These are phyloP conservation scores for Sclerotiophoma versabilis DNA, from an alignment of 2,329 filamentous ascomycete genomes.

Conservation along the genomic window DNA sequence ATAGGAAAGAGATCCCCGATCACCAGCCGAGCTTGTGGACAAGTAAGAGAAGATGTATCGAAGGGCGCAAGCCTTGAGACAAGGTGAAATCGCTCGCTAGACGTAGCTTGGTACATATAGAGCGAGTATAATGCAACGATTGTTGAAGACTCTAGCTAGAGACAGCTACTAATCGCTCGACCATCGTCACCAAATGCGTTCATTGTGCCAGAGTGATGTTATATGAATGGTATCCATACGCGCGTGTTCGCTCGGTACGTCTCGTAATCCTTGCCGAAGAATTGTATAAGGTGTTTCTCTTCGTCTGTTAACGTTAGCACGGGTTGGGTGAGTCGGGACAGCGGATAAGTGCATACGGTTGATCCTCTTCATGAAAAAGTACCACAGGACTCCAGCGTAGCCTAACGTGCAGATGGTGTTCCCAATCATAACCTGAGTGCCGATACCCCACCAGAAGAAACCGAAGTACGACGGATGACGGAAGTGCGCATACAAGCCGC, in stretches of 20 bases:
- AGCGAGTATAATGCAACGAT: too few relatives aligned
- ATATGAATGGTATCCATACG: slow-evolving; percentile 82
- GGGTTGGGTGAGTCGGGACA: neutral
- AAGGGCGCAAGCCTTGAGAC: too few relatives aligned
- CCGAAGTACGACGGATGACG: slow-evolving; percentile 96
- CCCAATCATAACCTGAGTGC: slow-evolving; percentile 88
- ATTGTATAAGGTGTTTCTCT: slow-evolving; percentile 76
- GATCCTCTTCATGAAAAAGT: slow-evolving; percentile 81
- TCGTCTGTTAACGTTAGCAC: slow-evolving; percentile 62
- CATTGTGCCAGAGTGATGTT: neutral
- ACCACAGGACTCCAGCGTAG: slow-evolving; percentile 80
- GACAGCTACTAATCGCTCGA: neutral
- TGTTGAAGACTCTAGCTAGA: neutral
- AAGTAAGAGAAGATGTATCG: too few relatives aligned
- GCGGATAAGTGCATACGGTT: slow-evolving; percentile 55
- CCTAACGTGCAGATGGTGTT: slow-evolving; percentile 79
- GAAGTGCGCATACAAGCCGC: slow-evolving; percentile 76
- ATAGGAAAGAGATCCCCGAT: too few relatives aligned
- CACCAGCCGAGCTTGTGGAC: too few relatives aligned
- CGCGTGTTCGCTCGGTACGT: slow-evolving; percentile 74
- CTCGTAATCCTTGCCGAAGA: slow-evolving; percentile 85
- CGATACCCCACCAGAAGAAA: slow-evolving; percentile 98
- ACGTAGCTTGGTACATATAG: too few relatives aligned
- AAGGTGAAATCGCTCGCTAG: too few relatives aligned
- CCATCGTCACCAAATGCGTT: neutral